These are phyloP conservation scores for Amyloporia xantha DNA, from an alignment of 768 basidiomycete species.

Conservation along the genomic window DNA sequence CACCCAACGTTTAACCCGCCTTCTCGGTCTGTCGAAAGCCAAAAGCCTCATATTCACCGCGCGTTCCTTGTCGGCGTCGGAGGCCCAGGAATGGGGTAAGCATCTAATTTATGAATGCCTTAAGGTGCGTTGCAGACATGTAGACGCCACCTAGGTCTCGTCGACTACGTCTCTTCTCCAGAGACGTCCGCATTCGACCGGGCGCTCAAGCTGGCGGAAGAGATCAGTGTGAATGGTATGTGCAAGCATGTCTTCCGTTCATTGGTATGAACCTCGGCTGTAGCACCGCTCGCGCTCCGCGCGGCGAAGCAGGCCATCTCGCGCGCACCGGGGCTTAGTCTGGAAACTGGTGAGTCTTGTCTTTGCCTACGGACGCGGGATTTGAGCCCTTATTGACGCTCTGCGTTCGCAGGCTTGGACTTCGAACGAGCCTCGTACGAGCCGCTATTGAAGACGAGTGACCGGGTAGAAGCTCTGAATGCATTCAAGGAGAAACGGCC, in stretches of 20 bases:
- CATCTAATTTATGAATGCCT: no score
- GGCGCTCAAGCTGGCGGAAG: conserved; percentile 60
- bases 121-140: no score
- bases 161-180: conserved; percentile 73
- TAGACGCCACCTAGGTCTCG: no score
- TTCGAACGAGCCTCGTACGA: conserved; percentile 87
- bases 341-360: conserved; percentile 57
- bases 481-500: conserved; percentile 83
- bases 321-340: conserved; percentile 65
- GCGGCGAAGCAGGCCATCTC: conserved; percentile 86
- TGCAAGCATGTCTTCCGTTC: no score
- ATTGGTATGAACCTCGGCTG: no score
- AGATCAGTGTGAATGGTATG: conserved; percentile 64
- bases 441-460: conserved; percentile 62
- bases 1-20: conserved; percentile 73
- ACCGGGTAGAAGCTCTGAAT: conserved; percentile 75
- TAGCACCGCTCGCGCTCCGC: conserved; percentile 81
- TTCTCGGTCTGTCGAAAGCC: conserved; percentile 73
- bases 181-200: conserved; percentile 58
- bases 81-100: conserved; percentile 66
- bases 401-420: conserved; percentile 73
- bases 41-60: conserved; percentile 87
- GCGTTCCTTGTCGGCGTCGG: conserved; percentile 53
- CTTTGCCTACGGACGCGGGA: no score
- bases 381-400: no score